phyloP scores from a whole-genome alignment of 2,329 filamentous ascomycete species.

The Cladorrhinum sp. region DNA sequence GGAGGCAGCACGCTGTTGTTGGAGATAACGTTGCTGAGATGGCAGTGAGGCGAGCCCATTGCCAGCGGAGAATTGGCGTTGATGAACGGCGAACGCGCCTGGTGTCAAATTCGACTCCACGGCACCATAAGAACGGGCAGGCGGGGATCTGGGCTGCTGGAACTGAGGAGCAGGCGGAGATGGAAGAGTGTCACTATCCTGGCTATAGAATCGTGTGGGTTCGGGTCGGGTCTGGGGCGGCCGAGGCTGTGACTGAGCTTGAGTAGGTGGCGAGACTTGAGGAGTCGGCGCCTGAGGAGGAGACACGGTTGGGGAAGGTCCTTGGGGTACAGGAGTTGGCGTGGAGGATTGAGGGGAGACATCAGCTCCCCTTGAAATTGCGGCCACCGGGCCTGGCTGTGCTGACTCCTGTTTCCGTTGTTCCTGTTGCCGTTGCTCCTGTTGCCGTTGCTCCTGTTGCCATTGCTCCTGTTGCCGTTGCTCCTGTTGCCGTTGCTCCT shows the following conservation, averaged over 20 bases:
- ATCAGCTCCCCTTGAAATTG: not conserved
- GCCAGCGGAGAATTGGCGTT: conserved; percentile 10
- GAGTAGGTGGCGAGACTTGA: conserved; percentile 8
- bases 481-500: not conserved
- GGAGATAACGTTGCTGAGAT: conserved; percentile 14
- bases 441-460: not conserved
- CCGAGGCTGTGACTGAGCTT: not conserved
- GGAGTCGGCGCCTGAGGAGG: conserved; percentile 7
- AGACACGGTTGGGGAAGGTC: conserved; percentile 3
- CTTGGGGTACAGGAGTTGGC: conserved; percentile 7
- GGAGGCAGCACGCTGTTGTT: conserved; percentile 14
- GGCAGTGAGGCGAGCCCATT: conserved; percentile 22
- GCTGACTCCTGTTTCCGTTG: not conserved
- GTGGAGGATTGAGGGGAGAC: conserved; percentile 4
- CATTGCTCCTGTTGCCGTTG: not conserved
- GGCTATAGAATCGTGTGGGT: conserved; percentile 10
- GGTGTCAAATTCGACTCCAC: not conserved
- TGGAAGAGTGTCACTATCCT: conserved; percentile 12
- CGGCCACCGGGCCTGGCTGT: not conserved
- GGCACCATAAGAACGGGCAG: not conserved
- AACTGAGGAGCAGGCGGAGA: conserved; percentile 11
- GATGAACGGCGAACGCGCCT: not conserved
- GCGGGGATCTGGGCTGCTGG: conserved; percentile 20
- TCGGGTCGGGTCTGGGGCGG: conserved; percentile 17
- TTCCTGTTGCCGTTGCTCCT: not conserved